Base-by-base conservation (phyloP, 139 green algal species). In the Pedinophyceae sp. region DNA sequence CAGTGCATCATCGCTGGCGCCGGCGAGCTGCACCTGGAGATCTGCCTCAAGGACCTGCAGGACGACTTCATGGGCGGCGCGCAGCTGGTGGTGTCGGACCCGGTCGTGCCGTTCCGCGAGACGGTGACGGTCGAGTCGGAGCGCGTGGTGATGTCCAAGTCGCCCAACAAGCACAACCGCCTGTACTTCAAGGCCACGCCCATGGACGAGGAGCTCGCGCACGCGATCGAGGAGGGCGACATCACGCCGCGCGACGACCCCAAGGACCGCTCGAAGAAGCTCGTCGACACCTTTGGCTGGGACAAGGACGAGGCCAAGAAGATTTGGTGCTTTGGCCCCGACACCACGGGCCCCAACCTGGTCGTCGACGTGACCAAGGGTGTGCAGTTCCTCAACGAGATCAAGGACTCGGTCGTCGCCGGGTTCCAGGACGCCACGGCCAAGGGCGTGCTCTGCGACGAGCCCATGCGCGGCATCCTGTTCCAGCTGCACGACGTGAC, bases 161-260 rank as follows among this genome's bases (percentile, higher is more conserved):
- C 89, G 6, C 88, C 90, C 71, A 97, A 98, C 88, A 98, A 98
- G 89, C 90, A 98, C 82, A 98, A 98, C 85, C 77, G 90, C 59
- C 65, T 98, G 48, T 98, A 98, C 84, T 68, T 97, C 55, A 77
- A 92, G 75, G 50, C 10, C 50, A 43, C 16, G 23, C 30, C 89
- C 29, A 79, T 97, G 64, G 91, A 97, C 75, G 89, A 97, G 26
- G 92, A 92, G 38, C 80, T 99, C 53, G 61, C 91, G 45, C 92
- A 98, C 77, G 86, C 78, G 45, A 95, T 99, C 65, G 91, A 99
- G 53, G 88, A 97, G 24, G 91, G 91, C 72, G 82, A 81, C 39
- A 40, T 62, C 46, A 26, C 20, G 18, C 48, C 58, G 26, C 25
- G 27, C 40, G 43, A 59, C 47, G 41, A 92, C 76, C 79, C 79